Evolutionary conservation across 2,329 filamentous ascomycete genomes (phyloP), one percentile per base, ranked within the genome.

Genomic region (Colletotrichum somersetense): DNA sequence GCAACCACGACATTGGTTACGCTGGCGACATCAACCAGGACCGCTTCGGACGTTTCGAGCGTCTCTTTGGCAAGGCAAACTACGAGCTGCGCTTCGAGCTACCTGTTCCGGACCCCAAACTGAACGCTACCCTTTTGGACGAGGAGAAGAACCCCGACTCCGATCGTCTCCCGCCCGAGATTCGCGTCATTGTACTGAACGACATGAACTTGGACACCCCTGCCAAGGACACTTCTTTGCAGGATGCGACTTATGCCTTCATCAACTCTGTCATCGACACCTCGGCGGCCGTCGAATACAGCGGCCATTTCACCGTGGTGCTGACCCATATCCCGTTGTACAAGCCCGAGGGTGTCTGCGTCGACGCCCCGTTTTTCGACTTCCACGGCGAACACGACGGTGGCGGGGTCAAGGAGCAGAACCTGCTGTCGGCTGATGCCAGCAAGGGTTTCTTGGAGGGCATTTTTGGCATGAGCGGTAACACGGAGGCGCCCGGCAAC

Each of bases 1-100:
- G 96, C 1, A 99, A 99, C 78, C 96, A 99, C 79, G 96, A 99
- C 80, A 91, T 99, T 78, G 96, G 96, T 44, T 99, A 99, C 80
- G 94, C 95, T 0, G 96, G 96, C 3, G 96, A 99, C 80, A 87
- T 98, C 73, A 94, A 92, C 52, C 83, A 87, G n/a, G 86, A 90
- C 73, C 90, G 95, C 4, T 86, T 98, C 66, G 85, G 89, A 38
- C 89, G 96, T 1, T 99, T 98, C 79, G 95, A 97, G 82, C 86
- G 88, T 30, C 88, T 89, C 1, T 99, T 97, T 83, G 96, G 96
- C 68, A 93, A 91, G 75, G 90, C 93, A 23, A 97, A 98, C 80
- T 99, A 97, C 87, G 95, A 97, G 78, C 87, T 97, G 14, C 89
- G 91, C 44, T 98, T 90, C 78, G 88, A 88, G 80, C 80, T 92